Evolutionary conservation across 495 filamentous ascomycete species (phyloP).

Genomic region (Chaetomidium leptoderma): DNA sequence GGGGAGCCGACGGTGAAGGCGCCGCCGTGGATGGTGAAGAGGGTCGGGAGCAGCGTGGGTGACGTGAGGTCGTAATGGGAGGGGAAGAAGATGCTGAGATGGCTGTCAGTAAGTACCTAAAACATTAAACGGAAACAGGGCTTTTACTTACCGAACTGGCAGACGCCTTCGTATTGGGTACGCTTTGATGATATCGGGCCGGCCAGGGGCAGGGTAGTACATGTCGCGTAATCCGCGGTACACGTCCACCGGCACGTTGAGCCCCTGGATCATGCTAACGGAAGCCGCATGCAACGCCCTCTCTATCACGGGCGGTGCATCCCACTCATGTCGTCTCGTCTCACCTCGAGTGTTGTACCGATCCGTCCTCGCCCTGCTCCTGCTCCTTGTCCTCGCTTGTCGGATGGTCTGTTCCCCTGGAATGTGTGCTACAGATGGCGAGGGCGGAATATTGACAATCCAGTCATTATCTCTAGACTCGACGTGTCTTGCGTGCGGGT

Average conservation of each 20-base stretch:
- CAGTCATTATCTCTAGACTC: slow-evolving; percentile 6
- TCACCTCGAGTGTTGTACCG: neutral
- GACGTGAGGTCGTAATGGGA: slow-evolving; percentile 32
- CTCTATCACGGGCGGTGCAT: slow-evolving; percentile 25
- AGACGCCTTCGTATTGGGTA: slow-evolving; percentile 33
- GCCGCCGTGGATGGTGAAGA: slow-evolving; percentile 39
- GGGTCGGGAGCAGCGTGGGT: slow-evolving; percentile 31
- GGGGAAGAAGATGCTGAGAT: slow-evolving; percentile 43
- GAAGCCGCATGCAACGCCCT: slow-evolving; percentile 28
- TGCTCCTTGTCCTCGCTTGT: neutral
- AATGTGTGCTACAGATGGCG: slow-evolving; percentile 16
- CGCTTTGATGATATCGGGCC: slow-evolving; percentile 32
- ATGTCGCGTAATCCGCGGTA: slow-evolving; percentile 24
- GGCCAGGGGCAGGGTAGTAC: slow-evolving; percentile 26
- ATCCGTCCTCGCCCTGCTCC: neutral
- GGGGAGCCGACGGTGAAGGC: slow-evolving; percentile 34
- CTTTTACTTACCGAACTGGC: slow-evolving; percentile 32
- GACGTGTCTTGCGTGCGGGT: neutral
- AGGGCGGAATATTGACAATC: slow-evolving; percentile 22
- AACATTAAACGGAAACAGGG: neutral
- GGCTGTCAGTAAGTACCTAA: neutral
- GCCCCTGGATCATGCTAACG: slow-evolving; percentile 26
- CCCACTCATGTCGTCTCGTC: slow-evolving; percentile 22
- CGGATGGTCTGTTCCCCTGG: neutral
- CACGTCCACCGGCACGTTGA: slow-evolving; percentile 23